These are phyloP conservation scores for Immersiella caudata DNA, from an alignment of 495 filamentous ascomycete species.

Conservation along the genomic window DNA sequence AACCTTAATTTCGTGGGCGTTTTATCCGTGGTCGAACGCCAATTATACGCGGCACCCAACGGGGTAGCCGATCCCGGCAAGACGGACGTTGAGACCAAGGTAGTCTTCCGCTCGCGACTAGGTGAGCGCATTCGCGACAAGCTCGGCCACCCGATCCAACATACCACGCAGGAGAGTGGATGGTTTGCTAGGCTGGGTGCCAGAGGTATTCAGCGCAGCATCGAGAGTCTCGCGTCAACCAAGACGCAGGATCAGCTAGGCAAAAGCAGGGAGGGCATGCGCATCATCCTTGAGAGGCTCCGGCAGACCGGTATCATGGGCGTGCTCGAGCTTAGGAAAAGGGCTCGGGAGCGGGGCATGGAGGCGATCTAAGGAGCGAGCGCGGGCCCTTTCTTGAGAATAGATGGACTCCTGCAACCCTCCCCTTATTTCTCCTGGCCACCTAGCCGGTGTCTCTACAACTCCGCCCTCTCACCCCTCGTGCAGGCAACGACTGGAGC, in stretches of 20 bases:
- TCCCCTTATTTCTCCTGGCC: neutral
- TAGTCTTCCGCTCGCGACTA: constrained; percentile 82
- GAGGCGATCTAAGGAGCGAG: constrained; percentile 25
- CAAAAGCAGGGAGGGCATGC: constrained; percentile 94
- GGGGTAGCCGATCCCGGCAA: constrained; percentile 44
- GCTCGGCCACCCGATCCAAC: constrained; percentile 31
- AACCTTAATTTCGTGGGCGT: constrained; percentile 92
- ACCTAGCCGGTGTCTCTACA: neutral
- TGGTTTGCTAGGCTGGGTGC: constrained; percentile 67
- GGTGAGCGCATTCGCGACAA: constrained; percentile 68
- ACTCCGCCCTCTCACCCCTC: neutral
- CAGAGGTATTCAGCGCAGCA: constrained; percentile 78
- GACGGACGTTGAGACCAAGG: constrained; percentile 81
- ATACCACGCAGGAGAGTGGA: constrained; percentile 28
- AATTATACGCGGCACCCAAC: constrained; percentile 65
- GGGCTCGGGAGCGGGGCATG: constrained; percentile 34
- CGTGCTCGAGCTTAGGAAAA: constrained; percentile 81
- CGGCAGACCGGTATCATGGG: constrained; percentile 78
- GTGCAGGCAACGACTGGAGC: neutral
- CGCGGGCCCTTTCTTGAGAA: neutral
- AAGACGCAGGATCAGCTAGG: constrained; percentile 80
- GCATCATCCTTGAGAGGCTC: constrained; percentile 84
- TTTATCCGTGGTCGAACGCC: constrained; percentile 87
- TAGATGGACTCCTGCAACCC: neutral
- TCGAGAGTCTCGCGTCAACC: constrained; percentile 84